Base-by-base conservation (phyloP, 345 rosid genomes). In the Syzygium aromaticum region DNA sequence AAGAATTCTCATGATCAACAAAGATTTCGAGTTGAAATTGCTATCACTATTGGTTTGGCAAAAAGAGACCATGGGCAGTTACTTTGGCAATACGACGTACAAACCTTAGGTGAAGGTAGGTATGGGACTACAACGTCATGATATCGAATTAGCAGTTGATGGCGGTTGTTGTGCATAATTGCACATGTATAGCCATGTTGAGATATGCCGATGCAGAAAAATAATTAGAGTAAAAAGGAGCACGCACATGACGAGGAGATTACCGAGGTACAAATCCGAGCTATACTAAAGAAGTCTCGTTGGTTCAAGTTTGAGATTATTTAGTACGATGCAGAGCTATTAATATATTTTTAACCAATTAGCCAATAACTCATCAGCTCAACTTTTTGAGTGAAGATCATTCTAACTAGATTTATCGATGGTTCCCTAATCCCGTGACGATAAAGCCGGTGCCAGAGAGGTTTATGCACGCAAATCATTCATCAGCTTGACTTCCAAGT, bases 351-450 rank as follows among this genome's bases (percentile, higher is more conserved):
- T 30, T 64, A 28, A 10, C 43, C 8, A 17, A 5, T 21, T 8
- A 1, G 21, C 11, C 21, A 8, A 16, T 67, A 33, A 33, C 46
- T 28, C 12, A 33, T 33, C 1, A 11, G 12, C 46, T 33, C 10
- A 11, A 67, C 11, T 0, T 17, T 33, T 73, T 9, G 14, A 33
- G 46, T 4, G 49, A 73, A 33, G 14, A 33, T 73, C 21, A 8
- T 33, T 73, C 49, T 3, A 38, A 19, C 27, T 33, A 73, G 7
- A 73, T 38, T 3, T 19, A 9, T 73, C 21, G 13, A 19, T 1
- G 2, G 1, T 73, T 33, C 14, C 13, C 3, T 19, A 19, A 19
- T 73, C 25, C 3, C 0, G 2, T 0, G 14, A 10, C 3, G 1
- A 38, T 38, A 38, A 33, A 73, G 49, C 49, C 4, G 10, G 3